phyloP scores from a whole-genome alignment of 2,329 filamentous ascomycete genomes.

The Aphanocladium album region DNA sequence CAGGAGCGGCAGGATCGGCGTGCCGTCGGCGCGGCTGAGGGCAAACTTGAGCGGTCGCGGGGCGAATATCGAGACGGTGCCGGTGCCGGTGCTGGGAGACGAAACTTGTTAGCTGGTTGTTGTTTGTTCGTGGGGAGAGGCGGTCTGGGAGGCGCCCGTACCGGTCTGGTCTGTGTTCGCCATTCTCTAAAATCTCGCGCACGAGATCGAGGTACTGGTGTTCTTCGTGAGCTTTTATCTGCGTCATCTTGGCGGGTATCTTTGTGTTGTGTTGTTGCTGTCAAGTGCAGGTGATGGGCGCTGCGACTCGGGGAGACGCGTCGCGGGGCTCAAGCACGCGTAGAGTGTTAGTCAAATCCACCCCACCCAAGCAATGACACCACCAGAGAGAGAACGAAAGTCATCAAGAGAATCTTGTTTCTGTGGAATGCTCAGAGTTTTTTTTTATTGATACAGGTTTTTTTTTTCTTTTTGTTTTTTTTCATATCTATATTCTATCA shows the following conservation, averaged over 20 bases:
- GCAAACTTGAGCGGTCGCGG: conserved; percentile 82
- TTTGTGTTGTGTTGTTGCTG: background rate
- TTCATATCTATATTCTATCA: too few relatives aligned
- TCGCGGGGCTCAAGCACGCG: conserved; percentile 7
- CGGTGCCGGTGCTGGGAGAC: conserved; percentile 75
- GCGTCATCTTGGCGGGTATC: conserved; percentile 1
- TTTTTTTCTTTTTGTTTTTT: background rate
- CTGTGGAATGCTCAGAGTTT: background rate
- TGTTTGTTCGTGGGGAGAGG: too few relatives aligned
- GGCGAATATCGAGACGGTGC: conserved; percentile 84
- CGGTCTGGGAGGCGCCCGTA: conserved; percentile 29
- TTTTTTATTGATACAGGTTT: background rate
- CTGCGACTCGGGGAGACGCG: conserved; percentile 6
- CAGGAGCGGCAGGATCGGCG: conserved; percentile 77
- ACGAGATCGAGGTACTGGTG: conserved; percentile 91
- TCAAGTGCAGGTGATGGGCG: background rate
- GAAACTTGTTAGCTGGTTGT: conserved; percentile 11
- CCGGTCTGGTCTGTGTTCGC: conserved; percentile 87
- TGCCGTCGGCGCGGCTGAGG: conserved; percentile 59
- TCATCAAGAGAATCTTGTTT: background rate
- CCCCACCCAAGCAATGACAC: background rate
- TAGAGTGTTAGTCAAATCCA: conserved; percentile 5
- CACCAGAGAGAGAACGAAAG: background rate
- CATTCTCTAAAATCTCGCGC: conserved; percentile 71
- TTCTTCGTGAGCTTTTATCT: conserved; percentile 65